Evolutionary conservation across 1,284 basidiomycete species (phyloP).

Genomic region (Fomes fomentarius): DNA sequence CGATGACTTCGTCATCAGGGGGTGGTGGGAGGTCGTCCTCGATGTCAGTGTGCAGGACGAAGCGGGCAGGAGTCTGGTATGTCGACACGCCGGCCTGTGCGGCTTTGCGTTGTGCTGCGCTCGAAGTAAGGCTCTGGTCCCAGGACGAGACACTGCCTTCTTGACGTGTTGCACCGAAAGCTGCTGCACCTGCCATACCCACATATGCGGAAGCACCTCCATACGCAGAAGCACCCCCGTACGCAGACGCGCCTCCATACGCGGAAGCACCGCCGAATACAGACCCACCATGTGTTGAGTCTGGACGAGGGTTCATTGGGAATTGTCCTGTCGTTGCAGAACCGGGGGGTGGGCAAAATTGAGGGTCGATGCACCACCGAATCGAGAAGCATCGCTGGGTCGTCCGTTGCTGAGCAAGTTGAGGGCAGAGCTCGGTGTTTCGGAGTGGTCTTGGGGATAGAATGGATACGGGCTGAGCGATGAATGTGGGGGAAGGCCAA

Average conservation of each 20-base stretch:
- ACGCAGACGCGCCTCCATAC: neutral
- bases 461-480: conserved; percentile 21
- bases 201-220: neutral
- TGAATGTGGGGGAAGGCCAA: conserved; percentile 8
- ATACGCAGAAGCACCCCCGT: neutral
- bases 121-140: conserved; percentile 34
- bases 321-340: conserved; percentile 5
- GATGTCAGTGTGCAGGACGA: conserved; percentile 73
- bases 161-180: neutral
- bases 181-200: neutral
- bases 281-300: conserved; percentile 6
- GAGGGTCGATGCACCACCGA: conserved; percentile 3
- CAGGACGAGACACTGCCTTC: conserved; percentile 17
- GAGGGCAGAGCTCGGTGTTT: conserved; percentile 14
- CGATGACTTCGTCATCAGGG: conserved; percentile 57
- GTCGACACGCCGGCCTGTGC: conserved; percentile 47
- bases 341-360: conserved; percentile 4
- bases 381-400: conserved; percentile 2
- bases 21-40: conserved; percentile 53
- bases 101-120: conserved; percentile 50
- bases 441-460: conserved; percentile 4
- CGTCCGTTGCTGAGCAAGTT: conserved; percentile 14
- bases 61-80: conserved; percentile 51
- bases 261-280: conserved; percentile 3
- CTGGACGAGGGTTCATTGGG: conserved; percentile 2